Evolutionary conservation across 1,284 basidiomycete species (phyloP), one percentile per base, ranked within the genome.

Genomic region (Mycosarcoma mackinlayi): DNA sequence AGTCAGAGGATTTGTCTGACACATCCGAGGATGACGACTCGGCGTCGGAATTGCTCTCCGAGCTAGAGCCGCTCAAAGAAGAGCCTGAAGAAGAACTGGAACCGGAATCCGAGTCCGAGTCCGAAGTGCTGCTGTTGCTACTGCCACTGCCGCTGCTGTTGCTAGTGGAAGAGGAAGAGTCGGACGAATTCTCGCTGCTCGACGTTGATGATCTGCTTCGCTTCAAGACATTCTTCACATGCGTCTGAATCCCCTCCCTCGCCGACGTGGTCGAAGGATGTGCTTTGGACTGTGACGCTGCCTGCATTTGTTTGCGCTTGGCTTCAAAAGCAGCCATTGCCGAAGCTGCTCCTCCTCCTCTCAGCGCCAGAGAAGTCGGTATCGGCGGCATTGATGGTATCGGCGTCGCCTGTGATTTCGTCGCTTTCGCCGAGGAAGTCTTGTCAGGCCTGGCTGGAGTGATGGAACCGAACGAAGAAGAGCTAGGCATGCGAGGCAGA

Each of bases 261-360:
- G n/a, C 45, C 14, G 9, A 21, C 21, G 9, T 44, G n/a, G 18
- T 10, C 19, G 28, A 10, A 13, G 30, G 23, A 9, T 16, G 18
- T 16, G 37, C 6, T 14, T n/a, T 44, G 25, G 25, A 16, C n/a
- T n/a, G 18, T 18, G 44, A 31, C 18, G 30, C 4, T 13, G 27
- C 23, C 16, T 38, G 51, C 39, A 60, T 49, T 13, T 53, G 52
- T 25, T 58, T 58, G 6, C 50, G 44, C 23, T 39, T 53, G 4
- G 62, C 51, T 14, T 71, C 68, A 28, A 71, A 65, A 2, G 68
- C 68, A 14, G 68, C 58, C 50, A 71, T 42, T 19, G 68, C 62
- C 7, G 61, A 50, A 8, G 54, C 44, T 16, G 61, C 49, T 1
- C 41, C 49, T 8, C 40, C 54, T 18, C 37, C 37, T n/a, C n/a